Percentiles rank a stretch among this genome's conserved stretches.
These are phyloP conservation scores for Tympanopsis confertula DNA, from an alignment of 2,329 filamentous ascomycete genomes.

Conservation along the genomic window DNA sequence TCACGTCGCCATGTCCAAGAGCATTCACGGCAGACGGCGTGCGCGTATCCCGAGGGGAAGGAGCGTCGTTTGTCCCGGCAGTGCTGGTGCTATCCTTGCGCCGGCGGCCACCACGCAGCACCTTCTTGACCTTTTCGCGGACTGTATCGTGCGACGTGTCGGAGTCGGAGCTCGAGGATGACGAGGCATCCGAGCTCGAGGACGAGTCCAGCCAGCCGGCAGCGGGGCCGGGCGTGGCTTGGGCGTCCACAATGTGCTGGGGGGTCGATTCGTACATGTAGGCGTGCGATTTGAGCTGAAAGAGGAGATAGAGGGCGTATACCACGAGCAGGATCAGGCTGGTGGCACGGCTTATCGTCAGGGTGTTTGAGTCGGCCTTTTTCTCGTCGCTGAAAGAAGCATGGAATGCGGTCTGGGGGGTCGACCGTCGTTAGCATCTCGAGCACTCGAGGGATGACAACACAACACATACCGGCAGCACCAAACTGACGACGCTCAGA, in stretches of 20 bases:
- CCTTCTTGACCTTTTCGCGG: slow-evolving; percentile 52
- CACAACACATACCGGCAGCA: slow-evolving; percentile 37
- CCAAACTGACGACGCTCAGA: slow-evolving; percentile 55
- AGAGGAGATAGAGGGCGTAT: slow-evolving; percentile 63
- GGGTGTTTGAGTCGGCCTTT: slow-evolving; percentile 39
- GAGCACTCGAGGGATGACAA: no score
- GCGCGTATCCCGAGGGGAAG: no score
- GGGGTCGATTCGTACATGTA: slow-evolving; percentile 62
- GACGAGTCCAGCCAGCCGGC: slow-evolving; percentile 51
- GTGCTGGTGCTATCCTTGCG: slow-evolving; percentile 57
- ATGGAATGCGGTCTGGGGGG: slow-evolving; percentile 49
- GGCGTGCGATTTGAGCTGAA: slow-evolving; percentile 62
- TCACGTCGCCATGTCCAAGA: no score
- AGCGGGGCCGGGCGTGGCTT: slow-evolving; percentile 57
- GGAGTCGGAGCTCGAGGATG: slow-evolving; percentile 39
- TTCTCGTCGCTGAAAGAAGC: slow-evolving; percentile 43
- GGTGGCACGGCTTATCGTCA: slow-evolving; percentile 57
- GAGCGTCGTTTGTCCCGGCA: slow-evolving; percentile 22
- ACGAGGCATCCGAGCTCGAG: slow-evolving; percentile 21
- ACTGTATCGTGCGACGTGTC: slow-evolving; percentile 37
- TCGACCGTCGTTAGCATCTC: no score
- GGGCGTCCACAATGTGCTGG: slow-evolving; percentile 47
- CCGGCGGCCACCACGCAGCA: slow-evolving; percentile 45
- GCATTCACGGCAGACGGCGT: no score
- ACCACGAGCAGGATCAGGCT: slow-evolving; percentile 64